Conservation (phyloP, 2,329 filamentous ascomycete genomes). For the Fusarium papillatum region DNA sequence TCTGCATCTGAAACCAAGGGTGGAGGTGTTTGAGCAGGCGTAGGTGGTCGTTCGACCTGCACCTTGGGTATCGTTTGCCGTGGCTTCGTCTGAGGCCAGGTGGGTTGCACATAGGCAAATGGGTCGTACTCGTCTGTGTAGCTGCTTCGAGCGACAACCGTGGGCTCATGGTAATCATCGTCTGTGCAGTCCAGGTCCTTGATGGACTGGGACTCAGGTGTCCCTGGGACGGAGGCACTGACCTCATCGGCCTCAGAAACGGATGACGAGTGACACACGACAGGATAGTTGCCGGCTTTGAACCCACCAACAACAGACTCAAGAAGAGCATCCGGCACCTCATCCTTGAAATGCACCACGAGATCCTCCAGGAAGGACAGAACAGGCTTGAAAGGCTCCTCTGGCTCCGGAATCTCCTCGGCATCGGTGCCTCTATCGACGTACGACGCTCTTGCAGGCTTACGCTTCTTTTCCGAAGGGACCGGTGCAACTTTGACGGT, state of each 20-base stretch:
- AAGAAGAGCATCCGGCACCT: conserved; percentile 56
- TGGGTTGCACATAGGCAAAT: conserved; percentile 53
- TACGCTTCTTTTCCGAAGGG: conserved; percentile 44
- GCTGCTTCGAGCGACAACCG: conserved; percentile 23
- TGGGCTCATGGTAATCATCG: conserved; percentile 25
- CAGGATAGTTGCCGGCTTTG: conserved; percentile 44
- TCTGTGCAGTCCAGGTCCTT: conserved; percentile 18
- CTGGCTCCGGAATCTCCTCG: conserved; percentile 36
- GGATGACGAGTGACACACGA: conserved; percentile 40
- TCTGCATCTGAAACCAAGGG: conserved; percentile 47
- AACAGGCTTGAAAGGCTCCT: conserved; percentile 55
- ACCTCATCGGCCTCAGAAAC: conserved; percentile 35
- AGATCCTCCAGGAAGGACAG: conserved; percentile 69
- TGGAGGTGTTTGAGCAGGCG: conserved; percentile 59
- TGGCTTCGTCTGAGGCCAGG: conserved; percentile 40
- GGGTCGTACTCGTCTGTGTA: conserved; percentile 60
- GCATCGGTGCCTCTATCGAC: conserved; percentile 58
- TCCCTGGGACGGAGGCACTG: conserved; percentile 40
- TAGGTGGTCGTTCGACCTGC: conserved; percentile 53
- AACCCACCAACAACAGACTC: conserved; percentile 63
- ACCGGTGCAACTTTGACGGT: conserved; percentile 47
- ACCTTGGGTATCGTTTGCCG: conserved; percentile 37
- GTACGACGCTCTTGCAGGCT: conserved; percentile 46
- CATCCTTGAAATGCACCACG: conserved; percentile 66
- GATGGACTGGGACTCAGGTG: conserved; percentile 39